Evolutionary conservation across 345 rosid genomes (phyloP).

Genomic region (Salix viminalis): DNA sequence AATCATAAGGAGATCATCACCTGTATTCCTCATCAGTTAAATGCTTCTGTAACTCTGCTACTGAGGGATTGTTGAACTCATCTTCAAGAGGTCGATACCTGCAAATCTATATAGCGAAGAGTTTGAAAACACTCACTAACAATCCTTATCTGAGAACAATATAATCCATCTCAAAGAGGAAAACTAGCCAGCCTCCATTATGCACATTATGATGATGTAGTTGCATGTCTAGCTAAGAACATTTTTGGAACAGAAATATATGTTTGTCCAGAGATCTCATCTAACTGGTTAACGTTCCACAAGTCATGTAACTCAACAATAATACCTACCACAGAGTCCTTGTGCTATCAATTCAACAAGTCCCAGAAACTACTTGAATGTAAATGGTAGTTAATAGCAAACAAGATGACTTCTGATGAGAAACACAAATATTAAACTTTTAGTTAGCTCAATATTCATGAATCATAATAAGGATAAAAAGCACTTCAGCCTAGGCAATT

Average conservation of each 20-base stretch:
- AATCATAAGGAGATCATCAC: slow-evolving; percentile 21
- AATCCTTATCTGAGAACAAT: not conserved
- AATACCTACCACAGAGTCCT: not conserved
- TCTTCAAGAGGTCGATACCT: slow-evolving; percentile 71
- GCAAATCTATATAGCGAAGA: slow-evolving; percentile 58
- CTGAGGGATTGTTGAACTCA: slow-evolving; percentile 70
- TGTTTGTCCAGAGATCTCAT: not conserved
- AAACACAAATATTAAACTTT: no score
- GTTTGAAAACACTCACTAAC: slow-evolving; percentile 6
- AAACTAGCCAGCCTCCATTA: not conserved
- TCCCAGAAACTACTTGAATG: not conserved
- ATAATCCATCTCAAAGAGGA: not conserved
- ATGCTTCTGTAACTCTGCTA: slow-evolving; percentile 65
- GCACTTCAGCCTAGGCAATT: not conserved
- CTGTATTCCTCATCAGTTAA: slow-evolving; percentile 82
- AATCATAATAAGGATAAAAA: slow-evolving; percentile 1
- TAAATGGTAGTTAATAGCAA: not conserved
- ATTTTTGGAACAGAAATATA: not conserved
- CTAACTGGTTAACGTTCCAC: not conserved
- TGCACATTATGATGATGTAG: not conserved
- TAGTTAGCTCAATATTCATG: not conserved
- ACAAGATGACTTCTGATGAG: not conserved
- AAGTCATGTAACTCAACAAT: no score
- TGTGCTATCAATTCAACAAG: not conserved
- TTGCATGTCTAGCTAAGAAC: not conserved